Conservation (phyloP, 352 stramenopile genomes). For the Phytophthora ohioensis region DNA sequence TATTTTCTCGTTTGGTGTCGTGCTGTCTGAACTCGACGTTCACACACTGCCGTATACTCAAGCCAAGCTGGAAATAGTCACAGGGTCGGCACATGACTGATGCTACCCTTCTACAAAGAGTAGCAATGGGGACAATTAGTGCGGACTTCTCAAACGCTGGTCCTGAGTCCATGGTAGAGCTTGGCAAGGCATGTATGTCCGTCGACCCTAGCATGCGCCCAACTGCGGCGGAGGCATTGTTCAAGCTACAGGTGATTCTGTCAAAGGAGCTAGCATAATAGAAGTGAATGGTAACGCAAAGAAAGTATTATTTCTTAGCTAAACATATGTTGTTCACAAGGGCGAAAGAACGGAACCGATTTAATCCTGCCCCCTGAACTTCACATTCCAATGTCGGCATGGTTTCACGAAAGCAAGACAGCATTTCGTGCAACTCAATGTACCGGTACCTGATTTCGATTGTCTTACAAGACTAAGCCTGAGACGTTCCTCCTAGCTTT, state of each 20-base stretch:
- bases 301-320: too few species aligned
- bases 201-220: not conserved
- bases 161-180: not conserved
- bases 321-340: too few species aligned
- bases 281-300: too few species aligned
- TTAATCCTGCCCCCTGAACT: too few species aligned
- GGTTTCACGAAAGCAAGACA: too few species aligned
- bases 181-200: not conserved
- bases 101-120: not conserved
- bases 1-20: conserved; percentile 4
- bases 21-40: not conserved
- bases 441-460: too few species aligned
- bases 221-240: not conserved
- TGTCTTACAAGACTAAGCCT: too few species aligned
- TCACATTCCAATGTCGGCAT: too few species aligned
- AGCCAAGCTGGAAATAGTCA: not conserved
- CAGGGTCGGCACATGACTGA: not conserved
- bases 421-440: too few species aligned
- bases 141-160: conserved; percentile 1
- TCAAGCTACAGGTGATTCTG: conserved; percentile 10
- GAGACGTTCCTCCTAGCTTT: too few species aligned
- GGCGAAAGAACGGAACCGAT: too few species aligned
- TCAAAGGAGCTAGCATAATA: not conserved
- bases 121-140: conserved; percentile 3
- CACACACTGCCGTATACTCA: not conserved